These are phyloP conservation scores for Alternaria sp. DNA, from an alignment of 2,329 filamentous ascomycete species.

Conservation along the genomic window DNA sequence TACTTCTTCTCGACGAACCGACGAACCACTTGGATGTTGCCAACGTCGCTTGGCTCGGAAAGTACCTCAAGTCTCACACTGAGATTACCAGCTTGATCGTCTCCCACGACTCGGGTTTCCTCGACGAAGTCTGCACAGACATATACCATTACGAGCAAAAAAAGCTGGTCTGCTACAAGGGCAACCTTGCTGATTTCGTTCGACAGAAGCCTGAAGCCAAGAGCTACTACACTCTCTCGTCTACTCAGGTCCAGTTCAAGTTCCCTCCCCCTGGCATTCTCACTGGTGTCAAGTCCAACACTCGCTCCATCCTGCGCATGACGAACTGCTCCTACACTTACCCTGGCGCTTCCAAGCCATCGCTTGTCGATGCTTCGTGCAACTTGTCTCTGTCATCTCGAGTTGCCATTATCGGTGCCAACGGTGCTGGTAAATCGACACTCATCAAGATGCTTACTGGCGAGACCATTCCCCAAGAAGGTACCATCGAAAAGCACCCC, in stretches of 20 bases:
- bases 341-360: conserved; percentile 86
- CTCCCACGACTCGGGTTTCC: conserved; percentile 96
- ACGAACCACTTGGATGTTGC: conserved; percentile 97
- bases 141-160: conserved; percentile 99
- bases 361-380: conserved; percentile 86
- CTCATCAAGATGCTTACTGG: conserved; percentile 97
- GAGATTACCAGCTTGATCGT: conserved; percentile 98
- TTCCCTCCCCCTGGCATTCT: conserved; percentile 96
- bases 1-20: conserved; percentile 95
- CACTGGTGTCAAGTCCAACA: conserved; percentile 93
- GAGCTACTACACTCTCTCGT: conserved; percentile 96
- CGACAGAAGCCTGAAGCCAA: conserved; percentile 90
- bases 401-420: conserved; percentile 94
- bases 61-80: conserved; percentile 93
- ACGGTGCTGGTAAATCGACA: conserved; percentile 97
- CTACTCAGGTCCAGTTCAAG: conserved; percentile 91
- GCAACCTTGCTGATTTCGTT: conserved; percentile 85
- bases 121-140: conserved; percentile 97
- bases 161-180: conserved; percentile 88
- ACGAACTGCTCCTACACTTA: conserved; percentile 91
- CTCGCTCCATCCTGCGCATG: conserved; percentile 95
- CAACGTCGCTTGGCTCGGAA: conserved; percentile 95
- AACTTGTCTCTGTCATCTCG: conserved; percentile 88
- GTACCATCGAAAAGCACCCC: conserved; percentile 96
- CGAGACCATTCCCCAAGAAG: conserved; percentile 81